Conservation (phyloP, 495 filamentous ascomycete species). For the Aspergillus diversus region DNA sequence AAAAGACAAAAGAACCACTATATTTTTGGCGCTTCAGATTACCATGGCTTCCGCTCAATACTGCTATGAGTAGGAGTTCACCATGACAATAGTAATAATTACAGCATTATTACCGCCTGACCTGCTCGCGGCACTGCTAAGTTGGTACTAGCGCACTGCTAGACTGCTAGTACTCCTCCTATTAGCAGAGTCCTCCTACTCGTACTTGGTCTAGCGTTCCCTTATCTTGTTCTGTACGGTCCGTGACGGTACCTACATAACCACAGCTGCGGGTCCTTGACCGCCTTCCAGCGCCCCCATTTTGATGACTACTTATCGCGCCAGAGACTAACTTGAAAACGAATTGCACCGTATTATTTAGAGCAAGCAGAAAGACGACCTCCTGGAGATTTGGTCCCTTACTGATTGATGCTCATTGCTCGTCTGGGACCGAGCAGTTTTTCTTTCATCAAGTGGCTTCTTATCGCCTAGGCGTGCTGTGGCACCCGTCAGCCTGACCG, state of each 20-base stretch:
- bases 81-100: not conserved
- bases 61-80: no score
- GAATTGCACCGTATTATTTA: slow-evolving; percentile 8
- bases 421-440: slow-evolving; percentile 3
- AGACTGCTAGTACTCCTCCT: no score
- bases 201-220: not conserved
- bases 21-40: no score
- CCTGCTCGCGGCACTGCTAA: not conserved
- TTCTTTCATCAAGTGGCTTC: not conserved
- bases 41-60: no score
- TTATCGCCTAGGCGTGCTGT: slow-evolving; percentile 9
- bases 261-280: slow-evolving; percentile 14
- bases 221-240: slow-evolving; percentile 12
- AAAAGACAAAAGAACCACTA: no score
- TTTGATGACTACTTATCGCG: slow-evolving; percentile 7
- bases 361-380: not conserved
- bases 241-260: slow-evolving; percentile 8
- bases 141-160: not conserved
- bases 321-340: slow-evolving; percentile 1
- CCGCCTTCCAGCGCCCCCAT: slow-evolving; percentile 18
- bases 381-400: slow-evolving; percentile 1
- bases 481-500: slow-evolving; percentile 18
- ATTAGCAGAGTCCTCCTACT: no score
- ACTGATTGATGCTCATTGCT: slow-evolving; percentile 6
- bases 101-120: slow-evolving; percentile 6